Evolutionary conservation across 345 rosid genomes (phyloP).

Genomic region (Firmiana major): DNA sequence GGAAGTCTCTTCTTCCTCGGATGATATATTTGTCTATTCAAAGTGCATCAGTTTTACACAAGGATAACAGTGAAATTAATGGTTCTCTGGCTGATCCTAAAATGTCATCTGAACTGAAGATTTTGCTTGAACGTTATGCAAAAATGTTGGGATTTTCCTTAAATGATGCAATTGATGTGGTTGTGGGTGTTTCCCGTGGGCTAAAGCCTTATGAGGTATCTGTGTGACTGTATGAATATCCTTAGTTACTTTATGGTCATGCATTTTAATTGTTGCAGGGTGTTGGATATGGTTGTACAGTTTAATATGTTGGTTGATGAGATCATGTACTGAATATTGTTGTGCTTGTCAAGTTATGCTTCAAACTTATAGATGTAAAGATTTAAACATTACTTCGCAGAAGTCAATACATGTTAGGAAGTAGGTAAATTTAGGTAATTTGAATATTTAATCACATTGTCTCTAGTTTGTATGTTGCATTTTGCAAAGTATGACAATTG

Average conservation of each 20-base stretch:
- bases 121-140: slow-evolving; percentile 69
- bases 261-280: neutral
- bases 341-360: slow-evolving; percentile 6
- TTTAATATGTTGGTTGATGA: neutral
- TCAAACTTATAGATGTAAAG: neutral
- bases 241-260: neutral
- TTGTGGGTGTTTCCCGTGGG: slow-evolving; percentile 59
- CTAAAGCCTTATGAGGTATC: slow-evolving; percentile 54
- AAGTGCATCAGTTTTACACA: slow-evolving; percentile 51
- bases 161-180: slow-evolving; percentile 50
- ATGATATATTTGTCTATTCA: slow-evolving; percentile 80
- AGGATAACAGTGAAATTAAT: slow-evolving; percentile 54
- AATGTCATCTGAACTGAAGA: slow-evolving; percentile 53
- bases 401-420: neutral
- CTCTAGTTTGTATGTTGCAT: neutral
- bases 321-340: neutral
- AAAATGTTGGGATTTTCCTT: slow-evolving; percentile 72
- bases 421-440: neutral
- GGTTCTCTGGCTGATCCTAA: slow-evolving; percentile 54
- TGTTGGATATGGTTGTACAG: neutral
- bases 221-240: neutral
- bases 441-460: neutral
- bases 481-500: neutral
- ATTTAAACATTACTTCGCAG: neutral
- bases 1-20: slow-evolving; percentile 82